Conservation (phyloP, 106 monocot species). For the Dendrobium nobile region DNA sequence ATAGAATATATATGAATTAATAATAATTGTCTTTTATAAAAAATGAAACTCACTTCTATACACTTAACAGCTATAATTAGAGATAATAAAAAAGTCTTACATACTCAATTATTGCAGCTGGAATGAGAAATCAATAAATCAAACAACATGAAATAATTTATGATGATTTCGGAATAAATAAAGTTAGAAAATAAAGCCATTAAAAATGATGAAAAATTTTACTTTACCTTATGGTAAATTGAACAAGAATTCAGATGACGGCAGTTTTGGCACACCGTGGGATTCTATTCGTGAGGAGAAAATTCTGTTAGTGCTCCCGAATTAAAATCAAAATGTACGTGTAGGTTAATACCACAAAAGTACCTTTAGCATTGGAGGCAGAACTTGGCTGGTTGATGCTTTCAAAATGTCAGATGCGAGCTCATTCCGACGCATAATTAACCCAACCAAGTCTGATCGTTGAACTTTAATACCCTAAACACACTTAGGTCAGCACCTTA, state of each 20-base stretch:
- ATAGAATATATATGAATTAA: no score
- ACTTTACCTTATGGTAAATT: constrained; percentile 83
- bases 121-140: no score
- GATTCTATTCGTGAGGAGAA: constrained; percentile 39
- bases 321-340: background rate
- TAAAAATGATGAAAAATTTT: background rate
- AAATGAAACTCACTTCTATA: no score
- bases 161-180: background rate
- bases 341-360: background rate
- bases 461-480: constrained; percentile 79
- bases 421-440: constrained; percentile 97
- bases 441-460: constrained; percentile 84
- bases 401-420: constrained; percentile 82
- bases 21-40: no score
- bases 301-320: background rate
- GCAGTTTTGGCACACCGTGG: constrained; percentile 62
- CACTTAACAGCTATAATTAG: no score
- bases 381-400: constrained; percentile 45
- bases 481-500: background rate
- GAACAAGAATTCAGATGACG: constrained; percentile 77
- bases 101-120: no score
- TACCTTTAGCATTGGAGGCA: constrained; percentile 94
- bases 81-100: no score
- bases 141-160: background rate
- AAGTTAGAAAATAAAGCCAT: background rate